Conservation (phyloP, 2,329 filamentous ascomycete species). For the Aspergillus alliaceus region DNA sequence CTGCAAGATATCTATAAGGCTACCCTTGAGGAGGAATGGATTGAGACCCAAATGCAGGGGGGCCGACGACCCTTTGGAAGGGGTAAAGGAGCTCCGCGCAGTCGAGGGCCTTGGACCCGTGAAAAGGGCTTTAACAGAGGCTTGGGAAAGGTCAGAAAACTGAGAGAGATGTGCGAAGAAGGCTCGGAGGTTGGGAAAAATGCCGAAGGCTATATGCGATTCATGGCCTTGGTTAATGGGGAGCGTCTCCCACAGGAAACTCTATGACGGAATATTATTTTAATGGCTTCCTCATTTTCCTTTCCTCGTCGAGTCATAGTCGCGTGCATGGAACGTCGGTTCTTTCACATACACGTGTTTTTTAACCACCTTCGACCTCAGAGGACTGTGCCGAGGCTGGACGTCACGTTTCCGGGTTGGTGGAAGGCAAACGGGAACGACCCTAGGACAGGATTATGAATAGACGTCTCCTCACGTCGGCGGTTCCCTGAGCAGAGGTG, state of each 20-base stretch:
- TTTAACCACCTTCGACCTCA: not conserved
- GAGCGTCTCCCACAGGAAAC: constrained; percentile 9
- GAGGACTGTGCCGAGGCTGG: not conserved
- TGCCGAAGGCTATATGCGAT: constrained; percentile 40
- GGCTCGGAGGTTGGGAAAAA: constrained; percentile 30
- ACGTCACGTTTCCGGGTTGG: not conserved
- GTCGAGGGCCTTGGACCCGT: constrained; percentile 39
- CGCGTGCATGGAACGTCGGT: not conserved
- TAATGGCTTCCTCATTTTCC: not conserved
- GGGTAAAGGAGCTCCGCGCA: constrained; percentile 27
- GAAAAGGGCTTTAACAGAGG: constrained; percentile 47
- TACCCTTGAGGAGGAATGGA: constrained; percentile 43
- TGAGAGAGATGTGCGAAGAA: constrained; percentile 38
- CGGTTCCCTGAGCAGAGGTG: not conserved
- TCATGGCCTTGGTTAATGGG: constrained; percentile 33
- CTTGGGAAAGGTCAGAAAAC: constrained; percentile 38
- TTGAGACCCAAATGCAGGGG: constrained; percentile 28
- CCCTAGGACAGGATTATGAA: not conserved
- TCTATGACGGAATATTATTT: constrained; percentile 1
- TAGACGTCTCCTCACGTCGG: not conserved
- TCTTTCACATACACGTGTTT: not conserved
- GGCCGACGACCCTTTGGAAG: constrained; percentile 27
- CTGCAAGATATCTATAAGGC: constrained; percentile 45
- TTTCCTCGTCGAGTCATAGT: not conserved
- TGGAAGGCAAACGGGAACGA: not conserved